These are phyloP conservation scores for Colletotrichum australisinense DNA, from an alignment of 2,329 filamentous ascomycete genomes.

Conservation along the genomic window DNA sequence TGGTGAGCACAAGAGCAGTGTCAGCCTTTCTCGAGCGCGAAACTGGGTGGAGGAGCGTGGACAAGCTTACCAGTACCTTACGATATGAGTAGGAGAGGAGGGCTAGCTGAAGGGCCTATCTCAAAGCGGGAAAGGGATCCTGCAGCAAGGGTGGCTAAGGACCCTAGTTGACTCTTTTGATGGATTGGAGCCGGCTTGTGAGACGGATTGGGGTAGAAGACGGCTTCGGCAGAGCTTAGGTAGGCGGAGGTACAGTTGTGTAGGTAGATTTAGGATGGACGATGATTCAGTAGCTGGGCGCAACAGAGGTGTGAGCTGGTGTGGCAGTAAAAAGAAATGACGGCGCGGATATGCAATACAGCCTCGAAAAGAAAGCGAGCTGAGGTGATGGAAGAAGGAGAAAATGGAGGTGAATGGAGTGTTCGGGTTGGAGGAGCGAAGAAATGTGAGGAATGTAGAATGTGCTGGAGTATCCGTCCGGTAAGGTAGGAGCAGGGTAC, in stretches of 20 bases:
- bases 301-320: constrained; percentile 8
- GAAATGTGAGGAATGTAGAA: constrained; percentile 1
- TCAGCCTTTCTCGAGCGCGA: constrained; percentile 22
- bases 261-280: too few relatives aligned
- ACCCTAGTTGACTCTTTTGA: constrained; percentile 14
- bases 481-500: neutral
- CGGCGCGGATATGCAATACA: neutral
- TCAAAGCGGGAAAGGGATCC: constrained; percentile 20
- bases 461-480: neutral
- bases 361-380: neutral
- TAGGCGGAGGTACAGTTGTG: neutral
- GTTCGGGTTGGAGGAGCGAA: constrained; percentile 2
- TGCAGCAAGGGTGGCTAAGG: constrained; percentile 26
- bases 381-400: neutral
- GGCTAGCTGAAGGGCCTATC: constrained; percentile 16
- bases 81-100: neutral
- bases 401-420: neutral
- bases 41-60: constrained; percentile 4
- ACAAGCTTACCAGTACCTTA: neutral
- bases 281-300: neutral
- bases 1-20: constrained; percentile 9
- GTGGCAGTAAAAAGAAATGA: constrained; percentile 5
- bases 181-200: neutral
- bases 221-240: constrained; percentile 4
- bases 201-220: constrained; percentile 23